Evolutionary conservation across 2,329 filamentous ascomycete genomes (phyloP).

Genomic region (Fulvia fulva): DNA sequence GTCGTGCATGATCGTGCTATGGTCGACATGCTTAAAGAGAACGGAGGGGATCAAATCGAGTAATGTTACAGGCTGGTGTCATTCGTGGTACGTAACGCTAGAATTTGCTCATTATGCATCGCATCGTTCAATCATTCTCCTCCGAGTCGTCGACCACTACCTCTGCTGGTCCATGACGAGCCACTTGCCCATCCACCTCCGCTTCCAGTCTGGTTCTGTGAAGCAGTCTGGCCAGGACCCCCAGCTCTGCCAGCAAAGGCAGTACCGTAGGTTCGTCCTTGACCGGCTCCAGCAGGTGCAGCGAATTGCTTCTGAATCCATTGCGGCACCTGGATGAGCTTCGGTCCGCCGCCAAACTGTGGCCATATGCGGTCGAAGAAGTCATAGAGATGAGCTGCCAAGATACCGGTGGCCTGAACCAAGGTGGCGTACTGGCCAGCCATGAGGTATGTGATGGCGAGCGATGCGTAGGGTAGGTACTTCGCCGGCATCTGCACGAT

Average conservation of each 20-base stretch:
- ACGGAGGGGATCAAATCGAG: background rate
- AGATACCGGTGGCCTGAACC: slow-evolving; percentile 68
- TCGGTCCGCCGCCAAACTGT: slow-evolving; percentile 77
- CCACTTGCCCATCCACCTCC: slow-evolving; percentile 32
- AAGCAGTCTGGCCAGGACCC: slow-evolving; percentile 37
- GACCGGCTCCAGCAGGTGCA: slow-evolving; percentile 39
- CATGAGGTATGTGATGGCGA: slow-evolving; percentile 69
- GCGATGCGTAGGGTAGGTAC: slow-evolving; percentile 74
- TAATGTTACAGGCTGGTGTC: background rate
- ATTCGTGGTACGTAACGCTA: background rate
- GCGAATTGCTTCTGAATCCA: slow-evolving; percentile 66
- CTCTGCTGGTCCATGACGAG: slow-evolving; percentile 56
- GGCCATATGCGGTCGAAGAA: slow-evolving; percentile 87
- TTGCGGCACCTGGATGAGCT: slow-evolving; percentile 68
- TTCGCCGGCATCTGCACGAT: slow-evolving; percentile 80
- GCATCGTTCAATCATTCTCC: slow-evolving; percentile 21
- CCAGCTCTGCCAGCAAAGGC: slow-evolving; percentile 45
- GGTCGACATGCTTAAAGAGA: too few relatives aligned
- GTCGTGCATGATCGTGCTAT: too few relatives aligned
- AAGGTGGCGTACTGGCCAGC: slow-evolving; percentile 55
- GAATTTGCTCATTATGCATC: background rate
- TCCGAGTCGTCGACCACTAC: slow-evolving; percentile 60
- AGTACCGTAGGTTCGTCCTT: slow-evolving; percentile 59
- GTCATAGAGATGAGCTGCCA: slow-evolving; percentile 86
- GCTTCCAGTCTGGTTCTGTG: slow-evolving; percentile 27